Evolutionary conservation across 352 stramenopile species (phyloP), one percentile per base, ranked within the genome.

Genomic region (Phytophthora europaea): DNA sequence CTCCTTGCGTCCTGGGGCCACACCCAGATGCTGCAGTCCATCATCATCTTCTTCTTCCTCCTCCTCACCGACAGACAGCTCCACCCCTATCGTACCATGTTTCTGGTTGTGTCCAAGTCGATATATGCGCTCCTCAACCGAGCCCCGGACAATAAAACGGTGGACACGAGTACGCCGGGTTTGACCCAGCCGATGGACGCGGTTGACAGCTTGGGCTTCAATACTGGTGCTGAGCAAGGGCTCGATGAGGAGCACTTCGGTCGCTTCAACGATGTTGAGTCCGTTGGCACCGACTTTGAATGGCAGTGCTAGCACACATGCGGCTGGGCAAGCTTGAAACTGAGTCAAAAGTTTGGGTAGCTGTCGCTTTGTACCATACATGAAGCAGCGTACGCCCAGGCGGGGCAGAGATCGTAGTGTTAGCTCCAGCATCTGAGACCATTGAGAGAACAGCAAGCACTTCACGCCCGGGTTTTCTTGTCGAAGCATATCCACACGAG

Each of bases 201-300:
- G 87, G 69, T 94, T 97, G 52, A 98, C 95, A 33, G 92, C 92
- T 70, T 98, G 92, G 9, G 75, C 77, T 71, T 98, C 94, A 9
- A 98, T 88, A 38, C 85, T 90, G 20, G 70, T 72, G 70, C 97
- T 98, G 51, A 98, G 69, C 5, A 98, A 73, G 7, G 94, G 94
- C 63, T 98, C 93, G n/a, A 98, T 70, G 33, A 98, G 89, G 60
- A 98, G 81, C 4, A 98, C 86, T 61, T 98, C 92, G 2, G 85
- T 97, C n/a, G 94, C 94, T 52, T 98, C 92, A 7, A 97, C 80
- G 2, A 98, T 75, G 61, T 97, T 98, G n/a, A 98, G 79, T 9
- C 95, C 94, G 65, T 98, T 97, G 2, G 92, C 93, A 23, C 91
- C 94, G 33, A 97, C 81, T 73, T 97, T 97, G 40, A 97, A 93